Base-by-base conservation (phyloP, 352 stramenopile genomes). In the Phytopythium boreale region DNA sequence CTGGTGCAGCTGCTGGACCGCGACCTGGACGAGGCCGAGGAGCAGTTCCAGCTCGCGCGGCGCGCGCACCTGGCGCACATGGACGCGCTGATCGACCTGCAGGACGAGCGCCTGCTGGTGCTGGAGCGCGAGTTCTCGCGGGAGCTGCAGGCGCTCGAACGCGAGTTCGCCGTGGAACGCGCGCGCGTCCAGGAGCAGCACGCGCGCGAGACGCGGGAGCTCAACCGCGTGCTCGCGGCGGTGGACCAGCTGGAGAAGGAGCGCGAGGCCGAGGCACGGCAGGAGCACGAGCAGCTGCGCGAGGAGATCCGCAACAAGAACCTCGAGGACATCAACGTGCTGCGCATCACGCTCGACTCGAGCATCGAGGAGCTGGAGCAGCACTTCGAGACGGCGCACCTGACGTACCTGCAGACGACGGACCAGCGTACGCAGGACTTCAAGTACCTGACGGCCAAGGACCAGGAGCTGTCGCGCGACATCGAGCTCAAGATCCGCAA, bases 221-320 rank as follows among this genome's bases (percentile, higher is more conserved):
- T 97, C 26, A 71, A 82, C 56, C 87, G 88, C 34, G 95, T 97
- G 56, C 96, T 98, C 77, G 62, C 78, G 11, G 90, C 85, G 0
- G 87, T 97, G 11, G 89, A 97, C 55, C 76, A 88, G 44, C 82
- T 93, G 61, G 87, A 96, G 57, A 88, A 92, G 41, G 84, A 91
- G 63, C 79, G 87, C 29, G 83, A 92, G 57, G 81, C 75, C 22
- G 87, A 96, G 44, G 79, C 85, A 0, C 71, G 78, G 17, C 82
- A 93, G 50, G 82, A 93, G 59, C 85, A 93, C 70, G 93, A 98
- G 50, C 90, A 97, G 63, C 71, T 96, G 7, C 82, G 90, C 14
- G 93, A 98, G 63, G 94, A 98, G 66, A 97, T 98, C 61, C 84
- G 90, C 65, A 98, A 98, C 76, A 96, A 96, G 61, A 98, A 98